Conservation (phyloP, 1,284 basidiomycete genomes). For the Microbotryum intermedium region DNA sequence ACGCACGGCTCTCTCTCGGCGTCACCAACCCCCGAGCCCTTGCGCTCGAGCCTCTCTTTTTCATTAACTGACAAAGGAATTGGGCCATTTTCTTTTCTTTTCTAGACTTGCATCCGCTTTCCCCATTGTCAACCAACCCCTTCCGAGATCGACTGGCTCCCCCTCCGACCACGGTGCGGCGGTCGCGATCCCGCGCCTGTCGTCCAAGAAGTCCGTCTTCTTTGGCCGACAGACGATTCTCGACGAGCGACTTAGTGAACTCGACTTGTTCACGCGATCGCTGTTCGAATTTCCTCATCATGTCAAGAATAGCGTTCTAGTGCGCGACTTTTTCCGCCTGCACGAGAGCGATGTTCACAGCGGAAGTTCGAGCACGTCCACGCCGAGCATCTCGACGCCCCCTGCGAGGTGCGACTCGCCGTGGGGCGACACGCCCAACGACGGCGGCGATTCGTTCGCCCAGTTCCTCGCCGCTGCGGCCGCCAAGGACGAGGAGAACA, state of each 20-base stretch:
- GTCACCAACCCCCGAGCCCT: background rate
- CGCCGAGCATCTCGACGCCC: background rate
- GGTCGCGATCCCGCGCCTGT: constrained; percentile 20
- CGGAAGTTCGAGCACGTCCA: background rate
- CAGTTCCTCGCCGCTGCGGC: background rate
- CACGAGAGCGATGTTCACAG: constrained; percentile 4
- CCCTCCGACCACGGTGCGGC: background rate
- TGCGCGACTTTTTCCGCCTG: constrained; percentile 27
- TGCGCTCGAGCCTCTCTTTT: background rate
- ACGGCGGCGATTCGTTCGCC: constrained; percentile 1
- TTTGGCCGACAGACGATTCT: constrained; percentile 18
- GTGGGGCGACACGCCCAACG: background rate
- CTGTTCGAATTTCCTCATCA: constrained; percentile 24
- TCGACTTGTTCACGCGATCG: constrained; percentile 24
- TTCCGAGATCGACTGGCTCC: background rate
- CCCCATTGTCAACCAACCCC: constrained; percentile 12
- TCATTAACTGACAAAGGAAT: too few species aligned
- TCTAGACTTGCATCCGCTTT: constrained; percentile 24
- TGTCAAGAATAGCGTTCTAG: constrained; percentile 16
- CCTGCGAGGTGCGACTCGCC: background rate
- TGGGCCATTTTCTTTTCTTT: background rate
- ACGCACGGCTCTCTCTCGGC: background rate
- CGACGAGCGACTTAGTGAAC: constrained; percentile 22
- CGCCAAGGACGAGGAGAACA: background rate
- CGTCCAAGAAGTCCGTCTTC: constrained; percentile 22